Conservation (phyloP, 306 rosid species). For the Sesbania bispinosa region DNA sequence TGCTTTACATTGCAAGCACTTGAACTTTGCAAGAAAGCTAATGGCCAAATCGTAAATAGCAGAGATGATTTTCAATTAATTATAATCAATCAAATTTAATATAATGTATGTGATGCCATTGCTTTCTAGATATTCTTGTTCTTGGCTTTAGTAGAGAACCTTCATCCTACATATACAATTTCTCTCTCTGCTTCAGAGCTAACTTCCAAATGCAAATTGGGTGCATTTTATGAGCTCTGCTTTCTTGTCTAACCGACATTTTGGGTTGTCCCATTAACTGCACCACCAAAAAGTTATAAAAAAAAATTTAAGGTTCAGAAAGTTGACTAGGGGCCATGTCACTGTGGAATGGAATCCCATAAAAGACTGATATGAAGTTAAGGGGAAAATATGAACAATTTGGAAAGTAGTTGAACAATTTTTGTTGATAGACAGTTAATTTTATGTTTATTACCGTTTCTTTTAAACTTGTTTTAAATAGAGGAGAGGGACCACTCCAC, state of each 20-base stretch:
- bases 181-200: neutral
- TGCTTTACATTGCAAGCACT: too few species aligned
- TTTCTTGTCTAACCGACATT: neutral
- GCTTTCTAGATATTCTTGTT: neutral
- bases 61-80: slow-evolving; percentile 29
- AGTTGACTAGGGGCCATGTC: neutral
- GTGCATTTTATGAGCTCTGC: neutral
- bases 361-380: too few species aligned
- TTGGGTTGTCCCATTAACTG: neutral
- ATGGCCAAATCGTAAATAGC: neutral
- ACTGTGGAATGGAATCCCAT: neutral
- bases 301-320: neutral
- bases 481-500: too few species aligned
- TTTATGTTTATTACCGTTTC: too few species aligned
- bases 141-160: neutral
- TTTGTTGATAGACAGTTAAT: neutral
- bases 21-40: neutral
- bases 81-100: slow-evolving; percentile 22
- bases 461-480: too few species aligned
- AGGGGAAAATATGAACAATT: too few species aligned
- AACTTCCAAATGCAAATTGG: neutral
- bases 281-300: neutral
- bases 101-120: neutral
- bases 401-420: neutral
- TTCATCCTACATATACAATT: neutral